These are phyloP conservation scores for Phytophthora ramorum DNA, from an alignment of 352 stramenopile species.

Conservation along the genomic window DNA sequence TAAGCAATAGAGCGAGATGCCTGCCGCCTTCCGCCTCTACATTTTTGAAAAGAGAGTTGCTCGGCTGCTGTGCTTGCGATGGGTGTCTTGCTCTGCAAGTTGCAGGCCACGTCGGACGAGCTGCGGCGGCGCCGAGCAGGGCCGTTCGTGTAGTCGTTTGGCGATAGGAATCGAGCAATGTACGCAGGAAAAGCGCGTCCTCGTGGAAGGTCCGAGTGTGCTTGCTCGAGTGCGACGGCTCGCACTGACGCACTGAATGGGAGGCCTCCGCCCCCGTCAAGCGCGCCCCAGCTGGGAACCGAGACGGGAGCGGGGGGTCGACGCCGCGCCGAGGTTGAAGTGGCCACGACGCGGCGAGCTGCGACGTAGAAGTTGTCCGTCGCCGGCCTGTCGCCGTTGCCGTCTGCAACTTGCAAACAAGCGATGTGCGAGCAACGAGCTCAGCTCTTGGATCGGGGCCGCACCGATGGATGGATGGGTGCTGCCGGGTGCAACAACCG, in stretches of 20 bases:
- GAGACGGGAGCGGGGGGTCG: too few species aligned
- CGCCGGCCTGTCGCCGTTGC: too few species aligned
- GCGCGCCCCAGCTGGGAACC: too few species aligned
- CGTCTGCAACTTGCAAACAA: too few species aligned
- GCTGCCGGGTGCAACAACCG: constrained; percentile 2
- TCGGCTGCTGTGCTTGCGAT: constrained; percentile 1
- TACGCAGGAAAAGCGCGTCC: not conserved
- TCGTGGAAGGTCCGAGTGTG: too few species aligned
- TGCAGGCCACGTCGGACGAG: not conserved
- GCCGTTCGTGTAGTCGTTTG: not conserved
- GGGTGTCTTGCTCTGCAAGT: too few species aligned
- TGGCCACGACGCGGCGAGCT: constrained; percentile 18
- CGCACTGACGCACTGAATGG: too few species aligned
- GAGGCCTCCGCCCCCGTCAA: too few species aligned
- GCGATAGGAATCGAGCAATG: not conserved
- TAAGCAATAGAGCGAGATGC: constrained; percentile 12
- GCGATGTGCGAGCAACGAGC: too few species aligned
- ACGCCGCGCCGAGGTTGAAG: constrained; percentile 25
- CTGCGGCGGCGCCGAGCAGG: not conserved
- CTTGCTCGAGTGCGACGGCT: too few species aligned
- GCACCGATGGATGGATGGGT: not conserved
- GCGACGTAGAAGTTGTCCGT: constrained; percentile 11
- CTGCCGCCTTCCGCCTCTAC: not conserved
- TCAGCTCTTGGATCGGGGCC: too few species aligned
- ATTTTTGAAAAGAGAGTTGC: constrained; percentile 15